These are phyloP conservation scores for Venturia pyrina DNA, from an alignment of 2,329 filamentous ascomycete species.

Conservation along the genomic window DNA sequence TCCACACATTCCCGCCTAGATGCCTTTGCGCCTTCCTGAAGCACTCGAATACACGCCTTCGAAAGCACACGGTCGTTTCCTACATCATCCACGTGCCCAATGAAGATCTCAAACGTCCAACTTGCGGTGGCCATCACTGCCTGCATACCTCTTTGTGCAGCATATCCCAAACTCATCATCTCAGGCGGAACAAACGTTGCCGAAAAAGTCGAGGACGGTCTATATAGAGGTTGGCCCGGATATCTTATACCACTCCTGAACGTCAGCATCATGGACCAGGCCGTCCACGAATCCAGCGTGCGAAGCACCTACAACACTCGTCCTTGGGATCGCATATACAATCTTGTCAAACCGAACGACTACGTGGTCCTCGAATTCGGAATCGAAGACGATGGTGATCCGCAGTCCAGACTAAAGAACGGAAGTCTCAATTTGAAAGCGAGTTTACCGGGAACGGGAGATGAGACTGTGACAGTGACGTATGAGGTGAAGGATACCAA, in stretches of 20 bases:
- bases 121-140: background rate
- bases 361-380: background rate
- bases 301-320: background rate
- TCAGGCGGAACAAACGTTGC: background rate
- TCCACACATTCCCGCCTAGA: background rate
- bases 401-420: background rate
- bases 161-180: conserved; percentile 5
- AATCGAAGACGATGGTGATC: background rate
- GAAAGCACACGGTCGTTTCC: background rate
- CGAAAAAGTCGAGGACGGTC: too few species aligned
- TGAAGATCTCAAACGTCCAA: background rate
- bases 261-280: background rate
- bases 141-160: background rate
- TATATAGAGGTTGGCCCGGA: background rate
- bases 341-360: background rate
- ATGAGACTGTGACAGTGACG: background rate
- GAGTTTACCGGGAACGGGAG: background rate
- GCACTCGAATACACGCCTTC: background rate
- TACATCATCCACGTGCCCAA: background rate
- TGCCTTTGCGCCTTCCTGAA: background rate
- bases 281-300: background rate
- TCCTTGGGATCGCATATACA: background rate
- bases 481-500: background rate
- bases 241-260: background rate
- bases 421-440: too few species aligned